phyloP scores from a whole-genome alignment of 2,329 filamentous ascomycete genomes.

The Lecanicillium sp. region DNA sequence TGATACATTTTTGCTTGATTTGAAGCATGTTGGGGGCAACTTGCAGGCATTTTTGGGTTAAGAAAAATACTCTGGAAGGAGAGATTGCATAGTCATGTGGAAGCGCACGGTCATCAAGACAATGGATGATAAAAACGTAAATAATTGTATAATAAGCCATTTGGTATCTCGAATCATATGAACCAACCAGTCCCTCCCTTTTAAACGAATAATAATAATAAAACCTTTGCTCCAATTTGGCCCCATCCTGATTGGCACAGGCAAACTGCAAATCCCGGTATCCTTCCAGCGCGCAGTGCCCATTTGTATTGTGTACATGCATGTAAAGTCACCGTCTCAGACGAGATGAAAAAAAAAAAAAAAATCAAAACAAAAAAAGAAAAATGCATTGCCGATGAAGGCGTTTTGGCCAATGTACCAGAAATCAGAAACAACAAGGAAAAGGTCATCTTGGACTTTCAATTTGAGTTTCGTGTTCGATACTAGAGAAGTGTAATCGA shows the following conservation, averaged over 20 bases:
- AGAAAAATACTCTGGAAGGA: conserved; percentile 1
- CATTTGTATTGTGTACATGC: neutral
- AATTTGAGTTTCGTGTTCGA: too few relatives aligned
- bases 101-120: too few relatives aligned
- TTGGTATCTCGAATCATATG: conserved; percentile 7
- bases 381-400: neutral
- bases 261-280: neutral
- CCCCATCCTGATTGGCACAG: neutral
- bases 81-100: neutral
- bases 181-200: neutral
- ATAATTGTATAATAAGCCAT: neutral
- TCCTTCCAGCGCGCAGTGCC: too few relatives aligned
- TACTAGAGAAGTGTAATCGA: too few relatives aligned
- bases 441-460: too few relatives aligned
- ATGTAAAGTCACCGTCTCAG: neutral
- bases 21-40: conserved; percentile 84
- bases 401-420: too few relatives aligned
- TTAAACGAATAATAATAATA: too few relatives aligned
- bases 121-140: neutral
- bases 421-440: too few relatives aligned
- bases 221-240: neutral
- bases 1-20: conserved; percentile 88
- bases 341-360: neutral
- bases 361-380: neutral
- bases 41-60: conserved; percentile 70